Base-by-base conservation (phyloP, 2,329 filamentous ascomycete genomes). In the Cladosporium austrohemisphaericum region DNA sequence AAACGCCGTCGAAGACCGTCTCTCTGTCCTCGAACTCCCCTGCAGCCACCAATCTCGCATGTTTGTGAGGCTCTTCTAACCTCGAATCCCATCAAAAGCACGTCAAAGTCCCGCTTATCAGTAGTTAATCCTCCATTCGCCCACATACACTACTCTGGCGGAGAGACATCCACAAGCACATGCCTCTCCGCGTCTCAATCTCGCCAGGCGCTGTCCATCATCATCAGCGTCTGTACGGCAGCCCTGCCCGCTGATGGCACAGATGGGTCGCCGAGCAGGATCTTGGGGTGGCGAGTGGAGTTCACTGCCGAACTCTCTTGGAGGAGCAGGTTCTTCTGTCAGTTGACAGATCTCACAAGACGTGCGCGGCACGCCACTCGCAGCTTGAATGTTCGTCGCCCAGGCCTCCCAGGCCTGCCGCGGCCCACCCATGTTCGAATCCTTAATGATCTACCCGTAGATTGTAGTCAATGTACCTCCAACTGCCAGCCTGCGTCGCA, bases 11-110 rank as follows among this genome's bases (percentile, higher is more conserved):
- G 8, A 37, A 16, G 23, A 38, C 44, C 44, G 44, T 47, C 44
- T 22, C 33, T 38, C 44, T 47, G 23, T 37, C 32, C 28, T 19
- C 6, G 25, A 16, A 19, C 32, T 37, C 44, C 44, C 44, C 44
- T 47, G 44, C 44, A 47, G 44, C 44, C 44, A 47, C 44, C 44
- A 47, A 47, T 47, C 44, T 47, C 44, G 44, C 33, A 47, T 47
- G 33, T n/a, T 16, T 41, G 31, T 32, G 25, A 14, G 13, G 9
- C 29, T 19, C 18, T 16, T 16, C 13, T 26, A 22, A 23, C 11
- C 33, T 36, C 38, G 25, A 41, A 29, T 10, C 26, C 26, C 38
- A 41, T 41, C 38, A 28, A 41, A 37, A 37, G 33, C 44, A 38
- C 33, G 44, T 47, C 44, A 38, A 44, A n/a, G 23, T 33, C 28